phyloP scores from a whole-genome alignment of 2,329 filamentous ascomycete genomes.

The Trichophyton benhamiae region DNA sequence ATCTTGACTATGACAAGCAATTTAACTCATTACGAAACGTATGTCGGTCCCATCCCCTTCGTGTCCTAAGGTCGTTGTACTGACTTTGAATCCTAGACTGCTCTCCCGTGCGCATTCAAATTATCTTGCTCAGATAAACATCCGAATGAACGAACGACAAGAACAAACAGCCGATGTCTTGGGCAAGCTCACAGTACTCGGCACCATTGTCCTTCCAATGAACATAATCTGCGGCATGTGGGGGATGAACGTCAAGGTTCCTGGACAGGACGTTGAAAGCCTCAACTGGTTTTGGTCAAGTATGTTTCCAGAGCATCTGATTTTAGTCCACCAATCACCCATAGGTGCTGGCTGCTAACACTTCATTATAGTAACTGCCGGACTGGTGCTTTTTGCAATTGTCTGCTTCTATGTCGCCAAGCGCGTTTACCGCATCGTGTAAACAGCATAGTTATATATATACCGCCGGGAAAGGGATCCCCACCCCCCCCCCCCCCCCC shows the following conservation, averaged over 20 bases:
- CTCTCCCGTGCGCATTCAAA: conserved; percentile 85
- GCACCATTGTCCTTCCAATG: conserved; percentile 95
- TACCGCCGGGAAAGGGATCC: neutral
- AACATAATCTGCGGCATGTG: conserved; percentile 97
- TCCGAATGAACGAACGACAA: conserved; percentile 94
- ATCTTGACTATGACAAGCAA: conserved; percentile 99
- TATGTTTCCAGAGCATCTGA: conserved; percentile 30
- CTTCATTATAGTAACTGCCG: conserved; percentile 47
- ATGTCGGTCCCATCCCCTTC: conserved; percentile 26
- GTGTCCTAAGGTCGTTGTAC: conserved; percentile 9
- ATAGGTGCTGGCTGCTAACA: conserved; percentile 16
- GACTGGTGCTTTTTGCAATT: conserved; percentile 65
- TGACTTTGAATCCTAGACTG: conserved; percentile 44
- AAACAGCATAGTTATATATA: neutral
- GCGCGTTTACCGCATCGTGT: conserved; percentile 62
- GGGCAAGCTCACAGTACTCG: conserved; percentile 85
- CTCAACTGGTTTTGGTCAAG: conserved; percentile 60
- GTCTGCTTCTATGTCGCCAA: conserved; percentile 73
- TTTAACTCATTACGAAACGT: conserved; percentile 92
- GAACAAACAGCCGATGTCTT: conserved; percentile 92
- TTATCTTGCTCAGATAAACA: conserved; percentile 98
- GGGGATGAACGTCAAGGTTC: conserved; percentile 98
- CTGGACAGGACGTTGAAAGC: conserved; percentile 74
- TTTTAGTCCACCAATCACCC: conserved; percentile 1
- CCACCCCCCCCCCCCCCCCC: neutral